Conservation (phyloP, 2,329 filamentous ascomycete genomes). For the Beauveria medogensis region DNA sequence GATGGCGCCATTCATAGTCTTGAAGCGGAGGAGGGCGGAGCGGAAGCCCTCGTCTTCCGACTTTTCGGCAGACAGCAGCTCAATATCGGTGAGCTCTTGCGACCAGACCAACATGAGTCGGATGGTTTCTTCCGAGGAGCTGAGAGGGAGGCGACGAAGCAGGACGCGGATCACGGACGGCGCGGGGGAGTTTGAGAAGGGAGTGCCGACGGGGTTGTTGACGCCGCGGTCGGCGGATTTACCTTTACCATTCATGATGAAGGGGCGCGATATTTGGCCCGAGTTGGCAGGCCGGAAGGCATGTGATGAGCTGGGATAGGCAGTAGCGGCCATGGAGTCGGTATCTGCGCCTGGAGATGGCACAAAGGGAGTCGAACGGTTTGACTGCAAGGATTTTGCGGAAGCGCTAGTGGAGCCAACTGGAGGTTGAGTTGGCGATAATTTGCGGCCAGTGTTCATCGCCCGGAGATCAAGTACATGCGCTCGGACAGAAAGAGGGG, state of each 20-base stretch:
- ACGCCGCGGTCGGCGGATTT: conserved; percentile 35
- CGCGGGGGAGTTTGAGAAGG: conserved; percentile 28
- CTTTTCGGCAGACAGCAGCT: conserved; percentile 41
- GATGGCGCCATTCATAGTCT: conserved; percentile 41
- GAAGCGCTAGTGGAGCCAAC: conserved; percentile 20
- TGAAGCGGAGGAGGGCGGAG: conserved; percentile 47
- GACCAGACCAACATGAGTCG: conserved; percentile 52
- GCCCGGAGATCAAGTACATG: conserved; percentile 22
- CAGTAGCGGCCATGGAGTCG: conserved; percentile 37
- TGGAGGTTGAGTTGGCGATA: conserved; percentile 15
- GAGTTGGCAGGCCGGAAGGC: conserved; percentile 27
- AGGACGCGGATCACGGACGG: conserved; percentile 34
- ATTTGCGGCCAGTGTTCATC: conserved; percentile 22
- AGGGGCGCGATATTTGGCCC: conserved; percentile 26
- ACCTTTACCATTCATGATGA: conserved; percentile 22
- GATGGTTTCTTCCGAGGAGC: conserved; percentile 46
- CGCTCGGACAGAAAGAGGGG: not conserved
- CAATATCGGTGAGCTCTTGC: conserved; percentile 43
- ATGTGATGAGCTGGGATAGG: conserved; percentile 29
- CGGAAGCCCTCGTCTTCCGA: conserved; percentile 42
- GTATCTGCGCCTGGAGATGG: conserved; percentile 19
- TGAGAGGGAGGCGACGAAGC: conserved; percentile 46
- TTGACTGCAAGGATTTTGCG: conserved; percentile 18
- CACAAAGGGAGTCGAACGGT: conserved; percentile 25
- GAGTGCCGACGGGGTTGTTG: conserved; percentile 31